Percentiles rank a stretch among this genome's conserved stretches.
These are phyloP conservation scores for Ophiocordyceps camponoti-leonardi DNA, from an alignment of 2,329 filamentous ascomycete species.

Conservation along the genomic window DNA sequence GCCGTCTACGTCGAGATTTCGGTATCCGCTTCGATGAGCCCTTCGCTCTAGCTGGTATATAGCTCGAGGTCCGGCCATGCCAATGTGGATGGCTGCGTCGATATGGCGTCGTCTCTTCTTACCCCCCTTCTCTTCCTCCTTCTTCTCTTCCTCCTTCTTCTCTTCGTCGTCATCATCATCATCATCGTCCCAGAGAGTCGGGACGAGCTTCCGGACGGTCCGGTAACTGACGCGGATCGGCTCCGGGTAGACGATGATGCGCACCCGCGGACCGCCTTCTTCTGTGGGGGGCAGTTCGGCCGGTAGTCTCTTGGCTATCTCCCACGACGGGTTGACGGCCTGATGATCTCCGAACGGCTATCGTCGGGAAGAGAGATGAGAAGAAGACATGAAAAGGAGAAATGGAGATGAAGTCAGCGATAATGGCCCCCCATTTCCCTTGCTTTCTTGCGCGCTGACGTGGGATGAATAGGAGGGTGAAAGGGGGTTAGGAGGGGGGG, in stretches of 20 bases:
- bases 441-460: too few relatives aligned
- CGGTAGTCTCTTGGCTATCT: constrained; percentile 57
- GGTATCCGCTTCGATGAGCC: constrained; percentile 57
- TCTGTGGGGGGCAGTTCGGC: constrained; percentile 32
- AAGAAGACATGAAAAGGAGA: background rate
- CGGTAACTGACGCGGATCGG: constrained; percentile 58
- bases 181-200: constrained; percentile 36
- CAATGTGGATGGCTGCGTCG: constrained; percentile 61
- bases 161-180: constrained; percentile 6
- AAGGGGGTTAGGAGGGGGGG: background rate
- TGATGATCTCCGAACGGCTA: constrained; percentile 62
- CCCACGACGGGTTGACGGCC: constrained; percentile 63
- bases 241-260: constrained; percentile 45
- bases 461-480: background rate
- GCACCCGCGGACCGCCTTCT: constrained; percentile 24
- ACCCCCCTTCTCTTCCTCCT: too few relatives aligned
- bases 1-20: constrained; percentile 52
- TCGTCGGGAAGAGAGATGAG: constrained; percentile 3
- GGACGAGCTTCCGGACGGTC: constrained; percentile 44
- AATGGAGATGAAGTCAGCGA: too few relatives aligned
- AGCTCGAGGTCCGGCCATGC: constrained; percentile 51
- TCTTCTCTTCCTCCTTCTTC: too few relatives aligned
- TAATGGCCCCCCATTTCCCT: too few relatives aligned
- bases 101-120: constrained; percentile 18
- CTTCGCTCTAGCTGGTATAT: constrained; percentile 55